phyloP scores from a whole-genome alignment of 352 stramenopile genomes.

The Phytopythium litorale region DNA sequence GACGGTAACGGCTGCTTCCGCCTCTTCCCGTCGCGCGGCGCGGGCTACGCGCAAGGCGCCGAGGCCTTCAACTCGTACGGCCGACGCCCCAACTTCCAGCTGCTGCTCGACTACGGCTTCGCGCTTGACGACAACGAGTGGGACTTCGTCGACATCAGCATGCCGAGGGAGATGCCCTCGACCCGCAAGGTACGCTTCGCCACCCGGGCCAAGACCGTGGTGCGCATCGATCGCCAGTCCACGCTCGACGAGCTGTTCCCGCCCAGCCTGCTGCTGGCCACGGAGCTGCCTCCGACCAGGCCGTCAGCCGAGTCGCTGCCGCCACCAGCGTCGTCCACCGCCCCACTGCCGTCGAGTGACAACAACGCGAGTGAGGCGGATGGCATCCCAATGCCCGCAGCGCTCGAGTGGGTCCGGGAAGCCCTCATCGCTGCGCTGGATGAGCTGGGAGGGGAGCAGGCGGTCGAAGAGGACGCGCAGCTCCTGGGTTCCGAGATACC shows the following conservation, averaged over 20 bases:
- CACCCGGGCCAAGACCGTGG: constrained; percentile 14
- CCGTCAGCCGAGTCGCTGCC: neutral
- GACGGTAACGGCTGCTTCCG: constrained; percentile 55
- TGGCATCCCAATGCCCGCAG: constrained; percentile 2
- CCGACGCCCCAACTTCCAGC: constrained; percentile 77
- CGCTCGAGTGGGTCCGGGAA: constrained; percentile 18
- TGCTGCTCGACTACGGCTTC: constrained; percentile 94
- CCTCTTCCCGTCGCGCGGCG: constrained; percentile 60
- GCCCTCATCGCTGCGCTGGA: constrained; percentile 20
- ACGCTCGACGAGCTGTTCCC: constrained; percentile 53
- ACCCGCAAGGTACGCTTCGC: constrained; percentile 43
- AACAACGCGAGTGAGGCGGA: neutral
- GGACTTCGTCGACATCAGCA: constrained; percentile 68
- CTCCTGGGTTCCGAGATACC: constrained; percentile 16
- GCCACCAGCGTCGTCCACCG: neutral
- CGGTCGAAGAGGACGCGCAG: constrained; percentile 21
- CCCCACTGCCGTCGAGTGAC: neutral
- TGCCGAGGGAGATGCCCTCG: constrained; percentile 30
- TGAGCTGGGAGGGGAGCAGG: constrained; percentile 12
- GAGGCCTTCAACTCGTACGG: constrained; percentile 94
- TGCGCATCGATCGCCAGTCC: constrained; percentile 45
- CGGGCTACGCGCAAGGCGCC: constrained; percentile 38
- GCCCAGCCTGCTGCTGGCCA: constrained; percentile 13
- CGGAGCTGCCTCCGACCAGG: neutral
- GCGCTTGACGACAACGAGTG: constrained; percentile 86